Evolutionary conservation across 306 rosid species (phyloP).

Genomic region (Trichosanthes truncata): DNA sequence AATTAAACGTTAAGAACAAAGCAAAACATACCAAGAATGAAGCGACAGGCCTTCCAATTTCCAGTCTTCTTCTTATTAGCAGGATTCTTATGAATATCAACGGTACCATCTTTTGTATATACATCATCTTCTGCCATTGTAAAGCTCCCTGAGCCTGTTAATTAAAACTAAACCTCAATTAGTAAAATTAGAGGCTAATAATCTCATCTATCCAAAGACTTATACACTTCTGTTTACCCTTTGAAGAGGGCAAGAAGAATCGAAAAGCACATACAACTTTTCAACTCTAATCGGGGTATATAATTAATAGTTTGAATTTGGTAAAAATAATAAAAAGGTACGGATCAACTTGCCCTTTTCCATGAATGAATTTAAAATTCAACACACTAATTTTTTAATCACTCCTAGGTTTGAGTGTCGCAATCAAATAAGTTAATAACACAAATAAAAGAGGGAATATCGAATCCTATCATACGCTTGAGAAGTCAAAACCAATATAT

Average conservation of each 20-base stretch:
- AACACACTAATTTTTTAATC: not conserved
- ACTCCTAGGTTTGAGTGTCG: not conserved
- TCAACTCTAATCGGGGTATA: not conserved
- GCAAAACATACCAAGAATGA: conserved; percentile 56
- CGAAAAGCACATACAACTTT: not conserved
- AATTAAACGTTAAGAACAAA: not conserved
- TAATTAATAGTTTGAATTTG: not conserved
- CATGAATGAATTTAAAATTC: not conserved
- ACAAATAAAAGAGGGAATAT: not conserved
- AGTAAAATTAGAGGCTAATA: not conserved
- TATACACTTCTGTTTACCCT: not conserved
- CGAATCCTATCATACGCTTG: not conserved
- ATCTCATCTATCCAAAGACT: not conserved
- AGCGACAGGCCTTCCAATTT: conserved; percentile 74
- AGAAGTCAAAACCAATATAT: not conserved
- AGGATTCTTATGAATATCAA: conserved; percentile 38
- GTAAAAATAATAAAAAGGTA: not conserved
- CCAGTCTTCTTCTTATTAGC: conserved; percentile 70
- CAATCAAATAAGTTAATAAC: not conserved
- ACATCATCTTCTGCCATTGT: conserved; percentile 40
- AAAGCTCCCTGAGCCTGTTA: not conserved
- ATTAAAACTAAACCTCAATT: not conserved
- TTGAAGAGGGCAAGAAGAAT: not conserved
- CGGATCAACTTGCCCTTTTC: not conserved
- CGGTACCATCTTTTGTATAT: conserved; percentile 66